phyloP scores from a whole-genome alignment of 2,329 filamentous ascomycete species.

The Scedosporium boydii region DNA sequence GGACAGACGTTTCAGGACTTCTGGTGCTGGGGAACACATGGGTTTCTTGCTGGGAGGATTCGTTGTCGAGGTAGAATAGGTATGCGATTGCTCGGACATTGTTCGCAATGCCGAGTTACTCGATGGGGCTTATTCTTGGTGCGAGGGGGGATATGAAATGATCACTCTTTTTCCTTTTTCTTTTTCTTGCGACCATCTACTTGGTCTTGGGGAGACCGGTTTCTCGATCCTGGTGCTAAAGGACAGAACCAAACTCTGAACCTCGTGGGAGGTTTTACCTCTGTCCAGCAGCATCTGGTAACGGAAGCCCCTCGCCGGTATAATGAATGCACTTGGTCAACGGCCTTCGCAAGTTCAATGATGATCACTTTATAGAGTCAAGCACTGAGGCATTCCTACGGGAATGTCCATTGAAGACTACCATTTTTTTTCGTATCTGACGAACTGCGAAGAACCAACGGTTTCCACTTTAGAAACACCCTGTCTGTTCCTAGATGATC shows the following conservation, averaged over 20 bases:
- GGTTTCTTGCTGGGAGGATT: slow-evolving; percentile 30
- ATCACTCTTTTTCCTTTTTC: slow-evolving; percentile 12
- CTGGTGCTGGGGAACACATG: slow-evolving; percentile 17
- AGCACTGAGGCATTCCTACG: slow-evolving; percentile 64
- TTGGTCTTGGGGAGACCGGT: slow-evolving; percentile 2
- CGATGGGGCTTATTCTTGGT: slow-evolving; percentile 99
- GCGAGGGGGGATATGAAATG: slow-evolving; percentile 61
- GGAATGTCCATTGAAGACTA: slow-evolving; percentile 5
- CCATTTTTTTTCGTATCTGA: slow-evolving; percentile 8
- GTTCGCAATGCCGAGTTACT: slow-evolving; percentile 61
- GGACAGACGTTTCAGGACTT: slow-evolving; percentile 17
- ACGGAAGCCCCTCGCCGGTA: slow-evolving; percentile 8
- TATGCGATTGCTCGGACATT: slow-evolving; percentile 82
- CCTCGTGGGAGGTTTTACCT: slow-evolving; percentile 31
- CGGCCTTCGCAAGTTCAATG: slow-evolving; percentile 51
- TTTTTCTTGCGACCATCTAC: slow-evolving; percentile 12
- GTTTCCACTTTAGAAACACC: not conserved
- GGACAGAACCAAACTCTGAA: slow-evolving; percentile 22
- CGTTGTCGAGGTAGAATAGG: slow-evolving; percentile 94
- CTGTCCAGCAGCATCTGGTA: not conserved
- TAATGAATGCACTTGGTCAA: slow-evolving; percentile 14
- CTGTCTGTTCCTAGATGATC: not conserved
- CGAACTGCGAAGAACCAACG: slow-evolving; percentile 4
- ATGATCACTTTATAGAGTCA: slow-evolving; percentile 98
- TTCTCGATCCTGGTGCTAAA: slow-evolving; percentile 1